Evolutionary conservation across 805 yeast species (phyloP).

Genomic region (Wickerhamiella dianesei): DNA sequence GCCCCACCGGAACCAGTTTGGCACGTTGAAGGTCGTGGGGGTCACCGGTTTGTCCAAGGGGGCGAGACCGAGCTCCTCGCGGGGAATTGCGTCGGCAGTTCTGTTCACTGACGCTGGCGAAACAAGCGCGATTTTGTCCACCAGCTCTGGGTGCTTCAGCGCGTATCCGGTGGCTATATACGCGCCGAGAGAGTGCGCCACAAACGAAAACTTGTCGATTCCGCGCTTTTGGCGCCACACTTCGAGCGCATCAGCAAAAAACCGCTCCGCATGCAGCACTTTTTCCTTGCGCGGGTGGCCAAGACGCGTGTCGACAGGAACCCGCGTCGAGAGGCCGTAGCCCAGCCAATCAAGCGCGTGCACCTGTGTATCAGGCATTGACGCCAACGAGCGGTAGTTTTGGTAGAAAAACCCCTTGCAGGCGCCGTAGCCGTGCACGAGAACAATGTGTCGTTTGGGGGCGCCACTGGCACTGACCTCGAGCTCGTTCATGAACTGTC

Average conservation of each 20-base stretch:
- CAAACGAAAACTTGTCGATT: slow-evolving; percentile 39
- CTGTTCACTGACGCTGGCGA: slow-evolving; percentile 78
- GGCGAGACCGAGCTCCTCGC: slow-evolving; percentile 11
- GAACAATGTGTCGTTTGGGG: slow-evolving; percentile 41
- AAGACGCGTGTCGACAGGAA: slow-evolving; percentile 10
- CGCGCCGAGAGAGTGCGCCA: slow-evolving; percentile 92
- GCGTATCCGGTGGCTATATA: slow-evolving; percentile 62
- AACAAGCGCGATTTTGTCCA: slow-evolving; percentile 57
- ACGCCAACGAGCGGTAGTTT: slow-evolving; percentile 42
- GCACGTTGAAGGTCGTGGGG: slow-evolving; percentile 8
- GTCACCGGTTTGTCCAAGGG: slow-evolving; percentile 4
- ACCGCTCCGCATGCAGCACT: slow-evolving; percentile 39
- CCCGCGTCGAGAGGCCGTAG: slow-evolving; percentile 73
- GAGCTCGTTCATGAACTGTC: slow-evolving; percentile 61
- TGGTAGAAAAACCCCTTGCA: slow-evolving; percentile 70
- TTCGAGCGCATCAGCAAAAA: slow-evolving; percentile 52
- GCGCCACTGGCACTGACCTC: slow-evolving; percentile 27
- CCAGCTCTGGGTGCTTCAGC: slow-evolving; percentile 43
- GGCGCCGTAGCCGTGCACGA: slow-evolving; percentile 91
- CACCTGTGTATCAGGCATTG: slow-evolving; percentile 42
- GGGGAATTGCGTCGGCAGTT: slow-evolving; percentile 28
- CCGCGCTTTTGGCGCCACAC: slow-evolving; percentile 46
- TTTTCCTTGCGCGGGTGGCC: slow-evolving; percentile 23
- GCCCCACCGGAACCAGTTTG: slow-evolving; percentile 56
- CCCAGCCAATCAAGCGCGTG: slow-evolving; percentile 86